Evolutionary conservation across 495 filamentous ascomycete genomes (phyloP), one percentile per base, ranked within the genome.

Genomic region (Aspergillus haitiensis): DNA sequence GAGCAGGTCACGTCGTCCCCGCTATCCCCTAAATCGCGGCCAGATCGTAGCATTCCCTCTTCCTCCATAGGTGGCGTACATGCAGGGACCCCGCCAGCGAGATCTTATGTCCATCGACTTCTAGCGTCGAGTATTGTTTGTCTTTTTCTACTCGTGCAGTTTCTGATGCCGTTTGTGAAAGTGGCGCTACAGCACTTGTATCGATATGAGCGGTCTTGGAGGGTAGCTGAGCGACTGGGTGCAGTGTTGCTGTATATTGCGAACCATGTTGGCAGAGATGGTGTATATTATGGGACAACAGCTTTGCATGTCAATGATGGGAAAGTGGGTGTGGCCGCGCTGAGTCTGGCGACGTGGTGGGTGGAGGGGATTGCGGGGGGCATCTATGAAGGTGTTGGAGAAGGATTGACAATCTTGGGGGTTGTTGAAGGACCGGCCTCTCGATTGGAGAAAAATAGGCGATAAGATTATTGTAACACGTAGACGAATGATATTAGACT

Each of bases 181-280:
- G 51, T 78, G n/a, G 66, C 87, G 6, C 52, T 87, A 27, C 70
- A 69, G 16, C 64, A 76, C 5, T 67, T 80, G 5, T 87, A 86
- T 55, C 70, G 77, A 39, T 88, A 85, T 61, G 88, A 90, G 59
- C 82, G 85, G n/a, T 76, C 82, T 34, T 78, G 88, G 67, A 82
- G 75, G 57, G 76, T 90, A 44, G 82, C 79, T 0, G 79, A 87
- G 57, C 78, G 79, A 7, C 40, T 86, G 12, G 62, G 88, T 5
- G 74, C 75, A 0, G 67, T 71, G 4, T 70, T 80, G 2, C 64
- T 87, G 10, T 74, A 75, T 48, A 73, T 79, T 1, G 80, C 81
- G 5, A 81, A 86, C 59, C 73, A 66, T 0, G 34, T 87, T 13
- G 81, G 86, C 2, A 81, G 78, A 61, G 70, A 74, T 12, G 70